Evolutionary conservation across 169 alveolate genomes (phyloP).

Genomic region (Cryptosporidium meleagridis): DNA sequence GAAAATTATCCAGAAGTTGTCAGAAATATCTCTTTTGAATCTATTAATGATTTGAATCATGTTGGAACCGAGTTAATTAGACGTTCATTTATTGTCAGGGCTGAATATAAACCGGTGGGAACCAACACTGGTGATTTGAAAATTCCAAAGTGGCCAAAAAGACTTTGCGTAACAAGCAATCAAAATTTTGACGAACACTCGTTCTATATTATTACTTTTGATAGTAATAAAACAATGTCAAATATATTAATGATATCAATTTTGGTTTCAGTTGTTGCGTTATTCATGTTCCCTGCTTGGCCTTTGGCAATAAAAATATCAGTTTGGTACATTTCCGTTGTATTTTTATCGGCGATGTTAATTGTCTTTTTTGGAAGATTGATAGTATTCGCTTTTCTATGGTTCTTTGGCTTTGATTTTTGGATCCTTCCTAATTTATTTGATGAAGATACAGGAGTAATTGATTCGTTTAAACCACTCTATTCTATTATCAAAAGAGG

Average conservation of each 20-base stretch:
- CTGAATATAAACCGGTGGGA: conserved; percentile 71
- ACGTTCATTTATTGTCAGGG: conserved; percentile 47
- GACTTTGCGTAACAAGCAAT: conserved; percentile 83
- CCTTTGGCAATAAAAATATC: conserved; percentile 86
- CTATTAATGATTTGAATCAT: conserved; percentile 24
- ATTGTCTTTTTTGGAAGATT: conserved; percentile 81
- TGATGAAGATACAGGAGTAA: conserved; percentile 88
- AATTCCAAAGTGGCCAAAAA: conserved; percentile 88
- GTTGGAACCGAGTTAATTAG: conserved; percentile 60
- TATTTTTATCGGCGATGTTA: conserved; percentile 81
- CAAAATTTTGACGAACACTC: conserved; percentile 86
- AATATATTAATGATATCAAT: conserved; percentile 82
- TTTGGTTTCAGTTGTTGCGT: conserved; percentile 79
- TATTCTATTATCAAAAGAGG: conserved; percentile 81
- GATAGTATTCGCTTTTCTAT: conserved; percentile 79
- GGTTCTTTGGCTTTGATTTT: conserved; percentile 88
- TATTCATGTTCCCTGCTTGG: conserved; percentile 90
- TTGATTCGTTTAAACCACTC: conserved; percentile 87
- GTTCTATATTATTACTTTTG: conserved; percentile 85
- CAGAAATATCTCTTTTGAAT: conserved; percentile 33
- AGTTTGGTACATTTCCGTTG: conserved; percentile 87
- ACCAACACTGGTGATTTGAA: conserved; percentile 59
- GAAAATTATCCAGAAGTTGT: conserved; percentile 45
- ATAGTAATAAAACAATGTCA: conserved; percentile 85
- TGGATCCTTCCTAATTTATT: conserved; percentile 88